Evolutionary conservation across 192 early-diverging fungal species (phyloP), one percentile per base, ranked within the genome.

Genomic region (Coemansia sp.): DNA sequence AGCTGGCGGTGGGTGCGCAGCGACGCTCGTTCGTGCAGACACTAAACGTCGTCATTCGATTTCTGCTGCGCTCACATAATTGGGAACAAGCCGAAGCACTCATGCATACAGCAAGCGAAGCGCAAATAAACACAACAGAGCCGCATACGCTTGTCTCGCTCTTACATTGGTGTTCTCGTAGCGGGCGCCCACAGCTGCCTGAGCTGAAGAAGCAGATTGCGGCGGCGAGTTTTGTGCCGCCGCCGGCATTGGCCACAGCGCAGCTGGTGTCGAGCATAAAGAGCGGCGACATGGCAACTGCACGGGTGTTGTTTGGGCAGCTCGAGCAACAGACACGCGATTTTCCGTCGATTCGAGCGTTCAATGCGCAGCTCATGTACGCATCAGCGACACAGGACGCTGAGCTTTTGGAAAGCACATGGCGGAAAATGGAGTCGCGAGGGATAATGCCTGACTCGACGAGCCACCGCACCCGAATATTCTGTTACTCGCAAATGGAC

Each of bases 351-450:
- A 27, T 64, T 5, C 55, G 58, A 12, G 74, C 64, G 2, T 76
- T 70, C 52, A 64, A 59, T 9, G 67, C 74, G 29, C 47, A 70
- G 57, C 65, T 76, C 21, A 24, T 41, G 32, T 64, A 57, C 12
- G 74, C 68, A 10, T 21, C 45, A 17, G 56, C 64, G 1, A 11
- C 19, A 35, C 43, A 50, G 25, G 65, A 70, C 45, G 49, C 51
- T 14, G 32, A 11, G 15, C 9, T 51, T 14, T 37, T 70, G 49
- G 74, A 76, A 52, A 9, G 8, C 37, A 67, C 41, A 57, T 76
- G 74, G 74, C 67, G 69, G 43, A 68, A 70, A 60, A 76, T 76
- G 74, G 49, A 49, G 1, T 43, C 32, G 23, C 43, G 52, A 22
- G 74, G 74, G 1, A 29, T 76, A 6, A 27, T 54, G 29, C 64